Evolutionary conservation across 2,329 filamentous ascomycete genomes (phyloP).

Genomic region (Stagonosporopsis cucurbitacearum): DNA sequence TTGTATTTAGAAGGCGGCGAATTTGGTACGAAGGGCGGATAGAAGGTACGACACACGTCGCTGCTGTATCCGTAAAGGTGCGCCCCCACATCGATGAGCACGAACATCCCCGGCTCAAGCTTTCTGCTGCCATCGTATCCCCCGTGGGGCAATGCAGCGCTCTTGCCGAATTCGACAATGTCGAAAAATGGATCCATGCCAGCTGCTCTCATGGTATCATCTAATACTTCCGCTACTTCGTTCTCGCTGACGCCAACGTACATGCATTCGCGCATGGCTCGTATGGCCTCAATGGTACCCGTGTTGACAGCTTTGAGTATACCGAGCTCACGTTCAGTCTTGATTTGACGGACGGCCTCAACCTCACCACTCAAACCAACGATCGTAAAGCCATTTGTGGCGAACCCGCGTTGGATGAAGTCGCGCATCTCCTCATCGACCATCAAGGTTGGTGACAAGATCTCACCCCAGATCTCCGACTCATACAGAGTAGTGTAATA

Average conservation of each 20-base stretch:
- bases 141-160: conserved; percentile 62
- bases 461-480: conserved; percentile 45
- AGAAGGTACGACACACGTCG: conserved; percentile 69
- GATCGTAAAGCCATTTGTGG: conserved; percentile 61
- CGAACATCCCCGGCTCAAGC: conserved; percentile 61
- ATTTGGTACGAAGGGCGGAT: conserved; percentile 44
- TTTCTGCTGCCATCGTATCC: conserved; percentile 60
- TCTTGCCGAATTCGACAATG: conserved; percentile 67
- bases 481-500: conserved; percentile 63
- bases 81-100: conserved; percentile 68
- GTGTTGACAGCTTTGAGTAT: conserved; percentile 68
- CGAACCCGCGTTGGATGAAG: conserved; percentile 66
- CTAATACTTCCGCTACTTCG: conserved; percentile 62
- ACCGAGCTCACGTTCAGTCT: conserved; percentile 62
- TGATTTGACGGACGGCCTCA: conserved; percentile 65
- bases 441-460: conserved; percentile 57
- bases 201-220: conserved; percentile 61
- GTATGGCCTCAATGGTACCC: conserved; percentile 66
- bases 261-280: conserved; percentile 65
- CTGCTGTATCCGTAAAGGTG: conserved; percentile 69
- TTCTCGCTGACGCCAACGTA: conserved; percentile 64
- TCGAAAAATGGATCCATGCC: conserved; percentile 67
- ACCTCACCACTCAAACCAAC: conserved; percentile 61
- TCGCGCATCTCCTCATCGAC: conserved; percentile 70
- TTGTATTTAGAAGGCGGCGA: conserved; percentile 22